These are phyloP conservation scores for Nothophytophthora sp. DNA, from an alignment of 352 stramenopile species.

Conservation along the genomic window DNA sequence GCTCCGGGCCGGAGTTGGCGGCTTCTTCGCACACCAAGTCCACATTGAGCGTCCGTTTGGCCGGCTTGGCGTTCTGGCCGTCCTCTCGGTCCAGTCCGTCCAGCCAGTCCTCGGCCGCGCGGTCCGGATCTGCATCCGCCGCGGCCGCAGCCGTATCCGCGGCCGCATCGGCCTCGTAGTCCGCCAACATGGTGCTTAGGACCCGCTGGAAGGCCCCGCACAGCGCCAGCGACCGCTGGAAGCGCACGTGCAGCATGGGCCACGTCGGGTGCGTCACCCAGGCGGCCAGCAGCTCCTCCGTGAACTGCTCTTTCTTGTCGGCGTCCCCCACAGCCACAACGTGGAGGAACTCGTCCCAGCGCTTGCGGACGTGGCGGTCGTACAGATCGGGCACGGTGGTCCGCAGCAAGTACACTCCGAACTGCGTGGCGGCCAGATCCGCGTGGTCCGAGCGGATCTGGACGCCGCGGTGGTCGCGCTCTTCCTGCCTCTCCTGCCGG, in stretches of 20 bases:
- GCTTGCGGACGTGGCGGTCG: slow-evolving; percentile 55
- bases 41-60: slow-evolving; percentile 41
- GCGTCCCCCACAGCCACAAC: slow-evolving; percentile 52
- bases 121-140: slow-evolving; percentile 9
- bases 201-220: slow-evolving; percentile 53
- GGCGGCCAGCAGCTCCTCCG: slow-evolving; percentile 51
- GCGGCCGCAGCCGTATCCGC: slow-evolving; percentile 21
- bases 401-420: slow-evolving; percentile 59
- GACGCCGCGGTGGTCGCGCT: slow-evolving; percentile 40
- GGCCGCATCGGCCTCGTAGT: slow-evolving; percentile 23
- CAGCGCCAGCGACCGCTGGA: slow-evolving; percentile 43
- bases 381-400: slow-evolving; percentile 68
- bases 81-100: slow-evolving; percentile 27
- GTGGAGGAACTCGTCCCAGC: slow-evolving; percentile 76
- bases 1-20: slow-evolving; percentile 40
- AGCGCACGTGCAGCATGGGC: slow-evolving; percentile 66
- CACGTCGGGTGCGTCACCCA: slow-evolving; percentile 66
- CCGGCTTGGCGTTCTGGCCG: slow-evolving; percentile 2
- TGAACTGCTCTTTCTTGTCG: slow-evolving; percentile 67
- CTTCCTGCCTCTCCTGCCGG: slow-evolving; percentile 53
- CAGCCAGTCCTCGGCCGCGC: slow-evolving; percentile 25
- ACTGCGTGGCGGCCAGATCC: slow-evolving; percentile 48
- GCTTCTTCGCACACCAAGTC: slow-evolving; percentile 54
- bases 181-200: slow-evolving; percentile 43
- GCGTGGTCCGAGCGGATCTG: slow-evolving; percentile 7